These are phyloP conservation scores for Pseudopithomyces maydicus DNA, from an alignment of 2,329 filamentous ascomycete genomes.

Conservation along the genomic window DNA sequence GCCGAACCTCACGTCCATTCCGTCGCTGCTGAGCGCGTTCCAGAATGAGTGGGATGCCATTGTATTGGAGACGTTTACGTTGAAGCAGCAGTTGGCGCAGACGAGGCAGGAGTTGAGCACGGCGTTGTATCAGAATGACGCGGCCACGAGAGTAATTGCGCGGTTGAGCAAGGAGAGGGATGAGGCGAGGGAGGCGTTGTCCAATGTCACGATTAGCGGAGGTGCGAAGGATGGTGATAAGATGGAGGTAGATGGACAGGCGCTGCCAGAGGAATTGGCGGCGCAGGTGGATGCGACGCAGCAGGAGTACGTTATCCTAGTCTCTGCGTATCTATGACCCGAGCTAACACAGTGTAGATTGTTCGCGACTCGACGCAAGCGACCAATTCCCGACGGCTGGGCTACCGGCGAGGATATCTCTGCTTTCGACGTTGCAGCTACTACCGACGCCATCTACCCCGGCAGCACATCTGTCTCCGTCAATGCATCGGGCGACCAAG, in stretches of 20 bases:
- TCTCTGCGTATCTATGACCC: background rate
- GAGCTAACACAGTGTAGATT: constrained; percentile 61
- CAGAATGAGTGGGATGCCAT: constrained; percentile 98
- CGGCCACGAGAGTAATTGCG: constrained; percentile 93
- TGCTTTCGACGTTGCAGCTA: constrained; percentile 59
- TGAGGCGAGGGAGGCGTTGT: constrained; percentile 86
- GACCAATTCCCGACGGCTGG: constrained; percentile 84
- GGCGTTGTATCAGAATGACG: constrained; percentile 95
- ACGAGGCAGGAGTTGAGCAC: constrained; percentile 93
- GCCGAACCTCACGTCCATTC: constrained; percentile 93
- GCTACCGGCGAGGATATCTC: constrained; percentile 74
- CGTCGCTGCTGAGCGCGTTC: constrained; percentile 89
- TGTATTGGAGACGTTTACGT: constrained; percentile 86
- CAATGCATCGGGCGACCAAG: constrained; percentile 66
- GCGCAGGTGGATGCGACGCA: constrained; percentile 81
- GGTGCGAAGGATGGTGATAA: constrained; percentile 69
- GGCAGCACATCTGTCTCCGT: constrained; percentile 63
- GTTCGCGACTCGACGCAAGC: constrained; percentile 87
- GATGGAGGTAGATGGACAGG: constrained; percentile 89
- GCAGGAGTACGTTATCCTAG: constrained; percentile 65
- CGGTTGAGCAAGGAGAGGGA: constrained; percentile 89
- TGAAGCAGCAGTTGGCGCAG: constrained; percentile 86
- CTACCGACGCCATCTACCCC: constrained; percentile 64
- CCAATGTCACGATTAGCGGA: constrained; percentile 77
- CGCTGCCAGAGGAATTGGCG: constrained; percentile 72